phyloP scores from a whole-genome alignment of 2,329 filamentous ascomycete species.

The Rhynchosporium agropyri region DNA sequence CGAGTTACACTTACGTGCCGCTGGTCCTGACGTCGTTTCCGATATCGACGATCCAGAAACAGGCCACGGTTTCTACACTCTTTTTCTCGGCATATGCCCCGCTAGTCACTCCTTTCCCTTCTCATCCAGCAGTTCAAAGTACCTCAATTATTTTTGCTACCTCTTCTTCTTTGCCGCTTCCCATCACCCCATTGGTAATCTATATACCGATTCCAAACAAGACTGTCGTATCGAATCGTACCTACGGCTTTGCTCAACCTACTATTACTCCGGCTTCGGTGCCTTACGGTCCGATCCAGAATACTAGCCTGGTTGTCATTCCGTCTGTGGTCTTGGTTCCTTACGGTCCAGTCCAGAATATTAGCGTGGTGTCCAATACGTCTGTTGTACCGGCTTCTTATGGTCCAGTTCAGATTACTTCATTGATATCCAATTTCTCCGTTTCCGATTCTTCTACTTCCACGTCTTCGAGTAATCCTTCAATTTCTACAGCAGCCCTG shows the following conservation, averaged over 20 bases:
- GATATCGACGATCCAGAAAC: conserved; percentile 15
- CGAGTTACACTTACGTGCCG: conserved; percentile 15
- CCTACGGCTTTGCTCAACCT: conserved; percentile 2
- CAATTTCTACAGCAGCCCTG: conserved; percentile 21
- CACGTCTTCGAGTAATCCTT: conserved; percentile 22
- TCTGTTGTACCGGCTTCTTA: conserved; percentile 8
- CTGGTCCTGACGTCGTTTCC: conserved; percentile 15
- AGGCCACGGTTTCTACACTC: conserved; percentile 14
- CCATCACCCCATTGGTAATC: conserved; percentile 3
- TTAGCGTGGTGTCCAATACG: conserved; percentile 6
- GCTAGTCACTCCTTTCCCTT: conserved; percentile 12
- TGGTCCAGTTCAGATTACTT: conserved; percentile 10
- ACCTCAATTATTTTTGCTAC: conserved; percentile 3
- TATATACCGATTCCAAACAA: conserved; percentile 15
- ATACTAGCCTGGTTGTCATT: conserved; percentile 13
- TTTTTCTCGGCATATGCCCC: conserved; percentile 13
- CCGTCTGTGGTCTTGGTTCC: conserved; percentile 1
- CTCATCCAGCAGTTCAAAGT: conserved; percentile 11
- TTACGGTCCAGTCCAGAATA: conserved; percentile 13
- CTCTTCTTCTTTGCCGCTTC: conserved; percentile 11
- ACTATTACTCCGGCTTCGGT: conserved; percentile 10
- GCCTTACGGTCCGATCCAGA: conserved; percentile 14
- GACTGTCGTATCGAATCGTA: conserved; percentile 11
- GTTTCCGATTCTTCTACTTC: conserved; percentile 20
- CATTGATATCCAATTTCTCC: conserved; percentile 10